Percentiles rank a stretch among this genome's conserved stretches.
phyloP scores from a whole-genome alignment of 2,329 filamentous ascomycete genomes.

The Microcyclosporella mali region DNA sequence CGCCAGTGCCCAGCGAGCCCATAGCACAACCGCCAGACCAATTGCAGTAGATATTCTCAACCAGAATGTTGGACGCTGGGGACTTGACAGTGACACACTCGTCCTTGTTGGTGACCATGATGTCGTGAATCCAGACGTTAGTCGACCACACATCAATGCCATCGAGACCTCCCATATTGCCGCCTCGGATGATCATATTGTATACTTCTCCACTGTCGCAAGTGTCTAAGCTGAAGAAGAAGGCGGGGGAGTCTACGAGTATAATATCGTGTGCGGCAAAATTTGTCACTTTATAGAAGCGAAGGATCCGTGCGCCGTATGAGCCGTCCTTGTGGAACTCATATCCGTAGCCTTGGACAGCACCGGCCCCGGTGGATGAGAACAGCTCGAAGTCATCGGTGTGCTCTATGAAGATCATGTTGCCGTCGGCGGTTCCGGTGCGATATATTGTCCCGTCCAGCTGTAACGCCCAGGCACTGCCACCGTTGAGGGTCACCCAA shows the following conservation, averaged over 20 bases:
- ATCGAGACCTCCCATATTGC: conserved; percentile 48
- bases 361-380: conserved; percentile 47
- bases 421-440: conserved; percentile 45
- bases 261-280: conserved; percentile 47
- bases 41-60: conserved; percentile 59
- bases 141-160: conserved; percentile 51
- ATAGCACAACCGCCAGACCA: conserved; percentile 51
- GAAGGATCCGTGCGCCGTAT: conserved; percentile 41
- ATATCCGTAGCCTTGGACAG: conserved; percentile 48
- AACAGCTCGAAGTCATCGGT: conserved; percentile 50
- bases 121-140: conserved; percentile 54
- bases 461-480: conserved; percentile 46
- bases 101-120: conserved; percentile 54
- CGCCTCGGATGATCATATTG: conserved; percentile 51
- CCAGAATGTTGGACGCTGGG: conserved; percentile 48
- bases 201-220: conserved; percentile 46
- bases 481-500: conserved; percentile 45
- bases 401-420: conserved; percentile 50
- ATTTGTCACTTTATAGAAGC: conserved; percentile 40
- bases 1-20: conserved; percentile 48
- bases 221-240: conserved; percentile 48
- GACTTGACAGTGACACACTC: conserved; percentile 55
- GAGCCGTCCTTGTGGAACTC: conserved; percentile 37
- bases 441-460: conserved; percentile 51
- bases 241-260: conserved; percentile 46